phyloP scores from a whole-genome alignment of 768 basidiomycete species.

The Calocera cornea region DNA sequence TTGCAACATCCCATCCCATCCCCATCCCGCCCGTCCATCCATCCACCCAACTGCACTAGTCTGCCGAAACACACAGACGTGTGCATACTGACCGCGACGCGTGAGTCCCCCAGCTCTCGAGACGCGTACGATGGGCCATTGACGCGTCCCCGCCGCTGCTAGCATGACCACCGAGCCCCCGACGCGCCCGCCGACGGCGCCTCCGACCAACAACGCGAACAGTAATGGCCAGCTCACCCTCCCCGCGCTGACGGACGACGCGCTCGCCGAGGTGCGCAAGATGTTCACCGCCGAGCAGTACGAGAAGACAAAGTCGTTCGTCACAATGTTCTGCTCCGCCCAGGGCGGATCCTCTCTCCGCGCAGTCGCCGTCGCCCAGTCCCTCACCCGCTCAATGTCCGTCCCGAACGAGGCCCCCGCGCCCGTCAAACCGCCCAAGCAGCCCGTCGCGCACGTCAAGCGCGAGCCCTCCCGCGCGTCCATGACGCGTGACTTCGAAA shows the following conservation, averaged over 20 bases:
- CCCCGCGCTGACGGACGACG: not conserved
- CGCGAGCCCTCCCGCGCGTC: not conserved
- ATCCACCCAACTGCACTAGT: too few species aligned
- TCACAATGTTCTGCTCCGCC: constrained; percentile 3
- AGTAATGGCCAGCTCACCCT: too few species aligned
- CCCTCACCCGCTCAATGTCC: constrained; percentile 3
- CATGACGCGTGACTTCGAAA: not conserved
- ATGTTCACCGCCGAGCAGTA: constrained; percentile 3
- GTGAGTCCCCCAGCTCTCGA: not conserved
- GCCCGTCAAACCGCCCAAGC: not conserved
- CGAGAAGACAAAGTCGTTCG: constrained; percentile 4
- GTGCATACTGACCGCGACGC: not conserved
- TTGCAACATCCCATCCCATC: not conserved
- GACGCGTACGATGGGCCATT: not conserved
- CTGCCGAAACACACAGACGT: too few species aligned
- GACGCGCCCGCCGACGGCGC: not conserved
- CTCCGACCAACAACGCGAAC: not conserved
- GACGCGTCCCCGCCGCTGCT: not conserved
- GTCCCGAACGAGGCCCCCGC: not conserved
- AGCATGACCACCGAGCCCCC: constrained; percentile 1
- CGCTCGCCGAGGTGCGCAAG: not conserved
- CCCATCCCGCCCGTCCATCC: not conserved
- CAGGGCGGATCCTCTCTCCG: not conserved
- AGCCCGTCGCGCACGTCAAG: not conserved
- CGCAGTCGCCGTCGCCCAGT: not conserved